Percentiles rank a stretch among this genome's conserved stretches.
Evolutionary conservation across 2,329 filamentous ascomycete genomes (phyloP).

Genomic region (Paecilomyces sp.): DNA sequence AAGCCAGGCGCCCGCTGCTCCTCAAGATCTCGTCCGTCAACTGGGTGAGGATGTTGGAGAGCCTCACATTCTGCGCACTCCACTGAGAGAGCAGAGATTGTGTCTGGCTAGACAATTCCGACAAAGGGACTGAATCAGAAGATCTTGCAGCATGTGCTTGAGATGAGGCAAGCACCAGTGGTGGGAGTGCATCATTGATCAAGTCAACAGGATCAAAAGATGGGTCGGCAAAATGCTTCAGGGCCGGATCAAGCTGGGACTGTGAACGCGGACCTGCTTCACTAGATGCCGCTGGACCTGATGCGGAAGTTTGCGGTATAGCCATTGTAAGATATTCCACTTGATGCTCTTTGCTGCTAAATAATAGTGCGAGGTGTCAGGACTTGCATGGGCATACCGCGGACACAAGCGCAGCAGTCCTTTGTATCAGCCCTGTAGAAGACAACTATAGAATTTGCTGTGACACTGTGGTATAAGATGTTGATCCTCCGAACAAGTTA

Average conservation of each 20-base stretch:
- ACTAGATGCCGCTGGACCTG: conserved; percentile 10
- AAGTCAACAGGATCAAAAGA: conserved; percentile 79
- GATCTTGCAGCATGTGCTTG: conserved; percentile 31
- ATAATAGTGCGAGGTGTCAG: background rate
- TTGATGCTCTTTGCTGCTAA: background rate
- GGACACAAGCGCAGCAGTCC: background rate
- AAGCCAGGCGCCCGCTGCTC: conserved; percentile 79
- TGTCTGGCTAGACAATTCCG: conserved; percentile 72
- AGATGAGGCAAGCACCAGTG: conserved; percentile 49
- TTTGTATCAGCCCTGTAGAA: background rate
- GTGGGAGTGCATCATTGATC: conserved; percentile 71
- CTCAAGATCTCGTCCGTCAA: conserved; percentile 92
- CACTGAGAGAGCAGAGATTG: conserved; percentile 81
- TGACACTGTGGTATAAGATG: background rate
- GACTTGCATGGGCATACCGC: background rate
- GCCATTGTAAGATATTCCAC: background rate
- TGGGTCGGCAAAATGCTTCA: conserved; percentile 67
- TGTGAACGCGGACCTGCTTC: conserved; percentile 35
- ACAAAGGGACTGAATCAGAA: conserved; percentile 52
- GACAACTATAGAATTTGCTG: background rate
- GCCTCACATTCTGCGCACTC: conserved; percentile 76
- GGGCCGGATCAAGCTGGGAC: conserved; percentile 63
- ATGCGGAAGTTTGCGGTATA: background rate
- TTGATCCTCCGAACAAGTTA: background rate
- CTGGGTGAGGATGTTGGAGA: conserved; percentile 75